Evolutionary conservation across 768 basidiomycete species (phyloP).

Genomic region (Termitomyces sp.): DNA sequence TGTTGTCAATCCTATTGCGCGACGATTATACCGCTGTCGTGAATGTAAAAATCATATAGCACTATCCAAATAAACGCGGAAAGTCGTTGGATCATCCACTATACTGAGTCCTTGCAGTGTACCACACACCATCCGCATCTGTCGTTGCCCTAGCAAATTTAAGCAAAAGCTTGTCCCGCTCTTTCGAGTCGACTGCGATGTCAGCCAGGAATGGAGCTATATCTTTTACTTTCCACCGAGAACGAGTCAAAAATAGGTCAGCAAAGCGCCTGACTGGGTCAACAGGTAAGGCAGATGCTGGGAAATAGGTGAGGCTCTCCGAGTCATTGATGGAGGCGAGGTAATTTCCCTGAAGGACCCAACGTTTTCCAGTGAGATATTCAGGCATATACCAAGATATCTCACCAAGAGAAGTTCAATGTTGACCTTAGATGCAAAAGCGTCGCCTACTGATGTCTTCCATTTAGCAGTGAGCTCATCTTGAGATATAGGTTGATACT

Average conservation of each 20-base stretch:
- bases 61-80: neutral
- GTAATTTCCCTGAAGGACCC: slow-evolving; percentile 65
- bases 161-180: slow-evolving; percentile 81
- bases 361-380: neutral
- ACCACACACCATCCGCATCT: slow-evolving; percentile 65
- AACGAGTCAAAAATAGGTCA: slow-evolving; percentile 81
- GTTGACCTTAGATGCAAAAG: slow-evolving; percentile 61
- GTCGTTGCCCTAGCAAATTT: slow-evolving; percentile 83
- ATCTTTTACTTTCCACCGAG: slow-evolving; percentile 76
- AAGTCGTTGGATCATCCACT: slow-evolving; percentile 33
- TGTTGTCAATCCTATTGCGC: neutral
- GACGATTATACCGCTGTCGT: neutral
- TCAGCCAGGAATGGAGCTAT: slow-evolving; percentile 81
- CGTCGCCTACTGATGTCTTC: slow-evolving; percentile 75
- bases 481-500: slow-evolving; percentile 61
- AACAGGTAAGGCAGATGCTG: slow-evolving; percentile 66
- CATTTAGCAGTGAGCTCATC: slow-evolving; percentile 62
- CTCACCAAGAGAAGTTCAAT: slow-evolving; percentile 69
- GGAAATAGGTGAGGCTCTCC: slow-evolving; percentile 65
- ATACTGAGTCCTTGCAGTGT: slow-evolving; percentile 68
- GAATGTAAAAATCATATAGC: neutral
- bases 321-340: slow-evolving; percentile 40
- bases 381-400: neutral
- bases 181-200: slow-evolving; percentile 81
- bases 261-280: slow-evolving; percentile 81